Base-by-base conservation (phyloP, 495 filamentous ascomycete genomes). In the Trichoderma virens region DNA sequence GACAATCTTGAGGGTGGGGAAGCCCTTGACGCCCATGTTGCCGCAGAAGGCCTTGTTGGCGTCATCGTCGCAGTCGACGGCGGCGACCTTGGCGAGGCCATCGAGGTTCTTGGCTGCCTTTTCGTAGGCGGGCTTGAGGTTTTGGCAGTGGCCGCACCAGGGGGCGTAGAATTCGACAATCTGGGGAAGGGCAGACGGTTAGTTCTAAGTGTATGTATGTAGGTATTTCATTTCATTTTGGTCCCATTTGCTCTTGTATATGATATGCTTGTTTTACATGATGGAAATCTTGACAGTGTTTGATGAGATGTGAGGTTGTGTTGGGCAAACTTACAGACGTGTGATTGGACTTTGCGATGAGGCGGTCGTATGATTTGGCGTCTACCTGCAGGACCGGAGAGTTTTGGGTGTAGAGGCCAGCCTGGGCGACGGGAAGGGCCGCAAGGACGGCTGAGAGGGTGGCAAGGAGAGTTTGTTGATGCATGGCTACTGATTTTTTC, bases 101-200 rank as follows among this genome's bases (percentile, higher is more conserved):
- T 89, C 85, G 59, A 99, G 87, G 67, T 85, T 89, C 71, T 89
- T 90, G 43, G 94, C 95, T 3, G 88, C 92, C 75, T 97, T 96
- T 70, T 97, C 94, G 76, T 91, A 99, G 62, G 91, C 90, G 0
- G 94, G 94, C 75, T 97, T 92, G 67, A 99, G 87, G 75, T 88
- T 97, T 73, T 96, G 80, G 78, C 94, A 98, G 73, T 98, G 95
- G 27, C 94, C 94, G 69, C 94, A 97, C 95, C 90, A 96, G 39
- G 90, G 92, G 8, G 90, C 90, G 70, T 96, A 97, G 80, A 96
- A 97, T 76, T 92, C 92, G 73, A 79, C 74, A 62, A 84, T 78
- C 82, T 84, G 47, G 28, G 60, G 18, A 32, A 32, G 8, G 5
- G 63, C 69, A 62, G 67, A 59, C 20, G 18, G 14, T 3, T 43